Percentiles rank a stretch among this genome's conserved stretches.
These are phyloP conservation scores for Hermanozyma aechmeae DNA, from an alignment of 805 yeast species.

Conservation along the genomic window DNA sequence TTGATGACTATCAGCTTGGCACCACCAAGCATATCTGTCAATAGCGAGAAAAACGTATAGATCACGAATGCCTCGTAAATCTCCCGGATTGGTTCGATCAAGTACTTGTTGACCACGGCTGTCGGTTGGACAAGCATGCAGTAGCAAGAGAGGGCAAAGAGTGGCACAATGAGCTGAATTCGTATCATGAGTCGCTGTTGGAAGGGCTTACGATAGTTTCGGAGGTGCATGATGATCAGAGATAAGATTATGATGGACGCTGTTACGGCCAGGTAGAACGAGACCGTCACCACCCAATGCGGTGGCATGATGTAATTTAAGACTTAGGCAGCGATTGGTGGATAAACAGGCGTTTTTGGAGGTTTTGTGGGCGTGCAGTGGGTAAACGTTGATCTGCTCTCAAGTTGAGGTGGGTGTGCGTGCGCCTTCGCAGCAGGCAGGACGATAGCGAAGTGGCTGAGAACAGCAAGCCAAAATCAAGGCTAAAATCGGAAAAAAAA, in stretches of 20 bases:
- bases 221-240: constrained; percentile 24
- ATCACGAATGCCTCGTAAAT: constrained; percentile 94
- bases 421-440: no score
- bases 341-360: no score
- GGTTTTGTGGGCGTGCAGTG: no score
- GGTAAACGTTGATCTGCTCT: no score
- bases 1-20: constrained; percentile 74
- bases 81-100: constrained; percentile 72
- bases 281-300: constrained; percentile 10
- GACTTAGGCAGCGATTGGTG: no score
- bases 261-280: constrained; percentile 13
- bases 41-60: constrained; percentile 79
- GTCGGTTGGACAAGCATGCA: constrained; percentile 39
- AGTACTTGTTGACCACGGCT: constrained; percentile 28
- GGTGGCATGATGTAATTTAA: no score
- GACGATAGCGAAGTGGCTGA: no score
- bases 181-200: constrained; percentile 82
- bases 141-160: constrained; percentile 68
- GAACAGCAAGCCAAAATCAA: no score
- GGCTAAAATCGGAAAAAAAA: no score
- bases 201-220: constrained; percentile 78
- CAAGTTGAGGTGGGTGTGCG: no score
- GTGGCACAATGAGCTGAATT: constrained; percentile 72
- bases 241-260: constrained; percentile 14
- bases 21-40: constrained; percentile 84